These are phyloP conservation scores for Geosmithia morbida DNA, from an alignment of 2,329 filamentous ascomycete genomes.

Conservation along the genomic window DNA sequence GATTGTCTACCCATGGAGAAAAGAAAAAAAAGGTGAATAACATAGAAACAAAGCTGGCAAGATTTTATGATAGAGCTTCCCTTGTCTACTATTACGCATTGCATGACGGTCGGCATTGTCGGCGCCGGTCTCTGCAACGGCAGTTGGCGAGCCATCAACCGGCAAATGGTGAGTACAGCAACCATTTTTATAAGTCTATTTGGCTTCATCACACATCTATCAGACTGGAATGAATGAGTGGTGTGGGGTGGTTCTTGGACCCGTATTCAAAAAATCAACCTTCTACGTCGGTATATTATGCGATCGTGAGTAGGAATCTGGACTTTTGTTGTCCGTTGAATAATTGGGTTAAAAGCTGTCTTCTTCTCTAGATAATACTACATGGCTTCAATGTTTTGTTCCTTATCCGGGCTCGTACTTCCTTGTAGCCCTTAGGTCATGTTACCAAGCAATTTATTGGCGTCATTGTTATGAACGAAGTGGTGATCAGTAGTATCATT, in stretches of 20 bases:
- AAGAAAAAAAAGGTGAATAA: background rate
- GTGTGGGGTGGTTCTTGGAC: background rate
- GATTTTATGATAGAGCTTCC: conserved; percentile 29
- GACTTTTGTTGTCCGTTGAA: no score
- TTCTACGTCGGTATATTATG: background rate
- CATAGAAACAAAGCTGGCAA: background rate
- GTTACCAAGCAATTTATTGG: no score
- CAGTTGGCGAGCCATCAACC: conserved; percentile 44
- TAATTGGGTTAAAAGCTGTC: no score
- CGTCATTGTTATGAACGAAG: no score
- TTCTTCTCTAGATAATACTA: no score
- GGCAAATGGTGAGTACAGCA: conserved; percentile 42
- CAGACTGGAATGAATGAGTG: conserved; percentile 21
- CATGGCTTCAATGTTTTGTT: no score
- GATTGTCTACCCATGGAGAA: conserved; percentile 2
- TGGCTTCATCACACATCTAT: conserved; percentile 48
- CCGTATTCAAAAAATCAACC: background rate
- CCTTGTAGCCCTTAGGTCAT: no score
- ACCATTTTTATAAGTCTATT: conserved; percentile 44
- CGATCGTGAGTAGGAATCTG: no score
- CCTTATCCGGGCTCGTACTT: no score
- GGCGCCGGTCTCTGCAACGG: conserved; percentile 48
- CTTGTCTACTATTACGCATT: conserved; percentile 52
- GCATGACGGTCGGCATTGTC: conserved; percentile 47
- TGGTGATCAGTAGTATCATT: no score